phyloP scores from a whole-genome alignment of 1,139 yeast genomes.

The Protomyces gravidus region DNA sequence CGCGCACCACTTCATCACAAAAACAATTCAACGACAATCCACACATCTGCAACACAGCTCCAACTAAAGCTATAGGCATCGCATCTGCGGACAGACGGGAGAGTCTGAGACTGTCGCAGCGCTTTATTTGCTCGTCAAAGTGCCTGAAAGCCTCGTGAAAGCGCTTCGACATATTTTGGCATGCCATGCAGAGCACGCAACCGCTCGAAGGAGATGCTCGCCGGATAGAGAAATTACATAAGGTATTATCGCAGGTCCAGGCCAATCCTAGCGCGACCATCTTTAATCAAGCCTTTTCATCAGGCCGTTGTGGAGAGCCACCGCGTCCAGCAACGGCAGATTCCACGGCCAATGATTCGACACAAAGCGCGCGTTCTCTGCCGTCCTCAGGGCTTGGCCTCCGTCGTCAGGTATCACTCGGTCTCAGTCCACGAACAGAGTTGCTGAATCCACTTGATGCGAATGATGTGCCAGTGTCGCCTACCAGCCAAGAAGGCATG shows the following conservation, averaged over 20 bases:
- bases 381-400: background rate
- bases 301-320: background rate
- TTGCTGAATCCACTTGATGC: background rate
- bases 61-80: too few species aligned
- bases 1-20: too few species aligned
- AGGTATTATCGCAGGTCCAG: conserved; percentile 20
- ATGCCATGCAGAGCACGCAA: conserved; percentile 1
- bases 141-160: too few species aligned
- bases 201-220: conserved; percentile 24
- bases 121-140: too few species aligned
- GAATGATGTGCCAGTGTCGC: too few species aligned
- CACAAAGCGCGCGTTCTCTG: background rate
- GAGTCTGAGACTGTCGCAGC: too few species aligned
- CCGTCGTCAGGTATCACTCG: background rate
- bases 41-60: too few species aligned
- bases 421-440: background rate
- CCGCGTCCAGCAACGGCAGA: background rate
- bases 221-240: conserved; percentile 18
- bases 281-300: background rate
- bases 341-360: background rate
- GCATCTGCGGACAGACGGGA: too few species aligned
- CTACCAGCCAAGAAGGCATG: too few species aligned
- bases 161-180: too few species aligned
- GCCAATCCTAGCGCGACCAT: conserved; percentile 1
- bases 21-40: too few species aligned